Evolutionary conservation across 106 monocot genomes (phyloP).

Genomic region (Allium cepa): DNA sequence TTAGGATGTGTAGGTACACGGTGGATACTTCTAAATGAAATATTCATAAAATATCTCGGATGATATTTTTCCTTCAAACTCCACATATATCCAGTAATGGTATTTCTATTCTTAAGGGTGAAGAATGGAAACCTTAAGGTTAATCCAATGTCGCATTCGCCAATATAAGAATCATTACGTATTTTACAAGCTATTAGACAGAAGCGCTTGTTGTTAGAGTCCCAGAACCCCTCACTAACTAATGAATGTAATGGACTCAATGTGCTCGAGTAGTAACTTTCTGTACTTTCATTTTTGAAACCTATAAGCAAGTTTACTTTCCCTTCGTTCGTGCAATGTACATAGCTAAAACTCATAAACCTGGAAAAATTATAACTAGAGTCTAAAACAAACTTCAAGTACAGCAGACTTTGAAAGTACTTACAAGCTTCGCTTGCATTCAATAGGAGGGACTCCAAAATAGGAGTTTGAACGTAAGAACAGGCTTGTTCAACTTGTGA

Average conservation of each 20-base stretch:
- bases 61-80: conserved; percentile 5
- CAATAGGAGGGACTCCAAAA: background rate
- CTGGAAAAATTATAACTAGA: background rate
- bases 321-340: conserved; percentile 42
- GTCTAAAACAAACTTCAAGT: background rate
- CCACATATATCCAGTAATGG: conserved; percentile 26
- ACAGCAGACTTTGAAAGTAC: background rate
- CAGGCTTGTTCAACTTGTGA: conserved; percentile 14
- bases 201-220: conserved; percentile 20
- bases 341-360: background rate
- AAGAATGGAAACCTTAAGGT: conserved; percentile 36
- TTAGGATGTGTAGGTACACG: conserved; percentile 15
- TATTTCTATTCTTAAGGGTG: conserved; percentile 27
- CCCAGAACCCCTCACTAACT: conserved; percentile 52
- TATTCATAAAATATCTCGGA: background rate
- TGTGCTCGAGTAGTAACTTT: background rate
- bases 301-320: conserved; percentile 30
- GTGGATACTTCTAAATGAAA: background rate
- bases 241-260: conserved; percentile 18
- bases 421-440: conserved; percentile 4
- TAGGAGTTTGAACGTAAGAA: conserved; percentile 10
- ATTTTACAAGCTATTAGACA: conserved; percentile 30
- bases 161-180: conserved; percentile 1
- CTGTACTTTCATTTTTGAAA: conserved; percentile 26
- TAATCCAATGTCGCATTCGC: conserved; percentile 34